phyloP scores from a whole-genome alignment of 2,329 filamentous ascomycete genomes.

The Cladophialophora exuberans region DNA sequence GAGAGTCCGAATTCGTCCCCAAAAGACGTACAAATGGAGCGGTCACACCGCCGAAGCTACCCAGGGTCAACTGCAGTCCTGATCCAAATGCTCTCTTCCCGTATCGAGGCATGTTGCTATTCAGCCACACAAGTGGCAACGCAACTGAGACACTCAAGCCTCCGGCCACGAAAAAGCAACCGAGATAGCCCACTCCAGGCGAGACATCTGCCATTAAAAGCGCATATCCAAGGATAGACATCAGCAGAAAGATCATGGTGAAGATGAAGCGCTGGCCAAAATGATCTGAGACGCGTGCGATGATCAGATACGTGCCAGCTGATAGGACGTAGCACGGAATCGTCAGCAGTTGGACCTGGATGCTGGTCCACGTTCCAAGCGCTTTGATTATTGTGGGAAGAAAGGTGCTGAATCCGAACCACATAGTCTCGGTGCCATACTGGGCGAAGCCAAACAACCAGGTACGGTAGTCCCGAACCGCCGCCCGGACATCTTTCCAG shows the following conservation, averaged over 20 bases:
- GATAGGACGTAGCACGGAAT: conserved; percentile 77
- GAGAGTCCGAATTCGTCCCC: not conserved
- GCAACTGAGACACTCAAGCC: conserved; percentile 67
- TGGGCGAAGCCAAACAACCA: conserved; percentile 54
- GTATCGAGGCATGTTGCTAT: conserved; percentile 70
- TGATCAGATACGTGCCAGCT: conserved; percentile 67
- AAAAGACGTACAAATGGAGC: conserved; percentile 58
- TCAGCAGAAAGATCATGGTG: conserved; percentile 61
- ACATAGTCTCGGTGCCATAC: conserved; percentile 74
- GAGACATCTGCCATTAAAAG: conserved; percentile 64
- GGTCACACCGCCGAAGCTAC: conserved; percentile 73
- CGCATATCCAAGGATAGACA: conserved; percentile 70
- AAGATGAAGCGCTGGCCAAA: conserved; percentile 68
- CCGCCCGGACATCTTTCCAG: conserved; percentile 65
- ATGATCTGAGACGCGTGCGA: conserved; percentile 69
- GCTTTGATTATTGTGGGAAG: conserved; percentile 76
- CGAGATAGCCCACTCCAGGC: conserved; percentile 70
- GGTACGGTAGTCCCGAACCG: conserved; percentile 74
- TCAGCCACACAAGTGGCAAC: conserved; percentile 58
- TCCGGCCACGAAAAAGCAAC: conserved; percentile 72
- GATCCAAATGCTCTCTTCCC: conserved; percentile 74
- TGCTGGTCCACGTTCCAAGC: conserved; percentile 64
- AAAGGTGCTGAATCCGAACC: conserved; percentile 75
- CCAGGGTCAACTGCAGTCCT: conserved; percentile 69
- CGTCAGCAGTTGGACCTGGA: conserved; percentile 73